Evolutionary conservation across 768 basidiomycete species (phyloP).

Genomic region (Trametes meyenii): DNA sequence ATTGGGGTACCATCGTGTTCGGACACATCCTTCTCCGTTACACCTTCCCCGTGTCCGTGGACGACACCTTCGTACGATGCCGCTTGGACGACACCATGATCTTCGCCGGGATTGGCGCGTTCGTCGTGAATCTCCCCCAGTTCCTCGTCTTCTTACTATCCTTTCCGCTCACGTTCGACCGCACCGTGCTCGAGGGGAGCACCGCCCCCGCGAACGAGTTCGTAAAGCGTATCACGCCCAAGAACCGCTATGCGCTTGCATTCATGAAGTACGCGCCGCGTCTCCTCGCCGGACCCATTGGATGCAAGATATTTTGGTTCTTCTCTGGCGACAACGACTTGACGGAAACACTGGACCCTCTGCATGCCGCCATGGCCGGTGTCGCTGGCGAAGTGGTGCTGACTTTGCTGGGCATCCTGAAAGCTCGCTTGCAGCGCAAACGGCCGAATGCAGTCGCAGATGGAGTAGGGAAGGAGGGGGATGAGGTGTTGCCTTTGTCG

Average conservation of each 20-base stretch:
- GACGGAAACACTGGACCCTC: neutral
- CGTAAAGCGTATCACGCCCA: slow-evolving; percentile 15
- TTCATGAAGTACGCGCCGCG: slow-evolving; percentile 16
- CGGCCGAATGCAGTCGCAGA: too few species aligned
- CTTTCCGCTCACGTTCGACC: slow-evolving; percentile 16
- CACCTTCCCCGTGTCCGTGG: neutral
- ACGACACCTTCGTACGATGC: neutral
- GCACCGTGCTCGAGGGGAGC: slow-evolving; percentile 11
- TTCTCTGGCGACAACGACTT: neutral
- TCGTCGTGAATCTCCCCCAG: slow-evolving; percentile 14
- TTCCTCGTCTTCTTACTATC: slow-evolving; percentile 17
- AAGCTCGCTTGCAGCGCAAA: neutral
- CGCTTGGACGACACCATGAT: slow-evolving; percentile 13
- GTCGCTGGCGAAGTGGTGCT: slow-evolving; percentile 4
- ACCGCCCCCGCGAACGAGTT: slow-evolving; percentile 13
- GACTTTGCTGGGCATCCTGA: neutral
- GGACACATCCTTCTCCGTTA: slow-evolving; percentile 15
- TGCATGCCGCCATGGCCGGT: slow-evolving; percentile 7
- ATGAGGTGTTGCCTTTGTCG: neutral
- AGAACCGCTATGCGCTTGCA: neutral
- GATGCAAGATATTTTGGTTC: slow-evolving; percentile 2
- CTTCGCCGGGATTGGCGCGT: slow-evolving; percentile 10
- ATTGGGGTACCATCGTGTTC: slow-evolving; percentile 15
- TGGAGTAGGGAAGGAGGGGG: neutral
- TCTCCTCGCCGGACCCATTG: slow-evolving; percentile 5